These are phyloP conservation scores for Botrytis hyacinthi DNA, from an alignment of 2,329 filamentous ascomycete genomes.

Conservation along the genomic window DNA sequence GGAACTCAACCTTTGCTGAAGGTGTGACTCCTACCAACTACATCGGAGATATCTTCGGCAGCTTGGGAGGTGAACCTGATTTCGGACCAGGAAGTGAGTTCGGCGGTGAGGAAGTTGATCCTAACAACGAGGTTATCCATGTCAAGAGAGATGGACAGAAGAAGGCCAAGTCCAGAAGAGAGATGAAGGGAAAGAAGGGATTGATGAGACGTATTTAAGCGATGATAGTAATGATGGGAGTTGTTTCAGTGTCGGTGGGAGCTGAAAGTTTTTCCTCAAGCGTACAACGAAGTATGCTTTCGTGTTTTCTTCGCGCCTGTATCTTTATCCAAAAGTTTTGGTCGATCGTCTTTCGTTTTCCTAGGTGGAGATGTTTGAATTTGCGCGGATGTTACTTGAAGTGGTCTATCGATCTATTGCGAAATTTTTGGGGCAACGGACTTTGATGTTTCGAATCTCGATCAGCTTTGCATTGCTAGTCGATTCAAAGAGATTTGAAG, in stretches of 20 bases:
- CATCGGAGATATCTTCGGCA: conserved; percentile 68
- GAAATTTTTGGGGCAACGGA: too few relatives aligned
- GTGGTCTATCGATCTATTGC: neutral
- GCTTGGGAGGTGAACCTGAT: conserved; percentile 60
- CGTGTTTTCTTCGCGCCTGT: neutral
- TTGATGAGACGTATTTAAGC: conserved; percentile 11
- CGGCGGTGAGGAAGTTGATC: conserved; percentile 1
- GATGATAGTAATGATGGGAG: neutral
- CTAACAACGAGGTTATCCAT: neutral
- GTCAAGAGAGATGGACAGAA: conserved; percentile 13
- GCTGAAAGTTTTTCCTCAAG: neutral
- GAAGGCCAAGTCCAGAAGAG: neutral
- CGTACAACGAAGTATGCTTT: neutral
- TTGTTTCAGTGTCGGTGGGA: neutral
- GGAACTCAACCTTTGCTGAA: conserved; percentile 56
- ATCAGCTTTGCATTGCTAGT: neutral
- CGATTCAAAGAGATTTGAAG: too few relatives aligned
- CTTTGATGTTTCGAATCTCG: neutral
- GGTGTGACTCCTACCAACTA: conserved; percentile 56
- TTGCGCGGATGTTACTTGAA: neutral
- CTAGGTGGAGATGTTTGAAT: neutral
- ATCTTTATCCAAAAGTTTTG: conserved; percentile 12
- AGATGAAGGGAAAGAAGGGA: conserved; percentile 20
- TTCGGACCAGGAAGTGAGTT: conserved; percentile 50
- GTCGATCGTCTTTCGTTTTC: neutral